phyloP scores from a whole-genome alignment of 1,284 basidiomycete genomes.

The Cutaneotrichosporon mucoides region DNA sequence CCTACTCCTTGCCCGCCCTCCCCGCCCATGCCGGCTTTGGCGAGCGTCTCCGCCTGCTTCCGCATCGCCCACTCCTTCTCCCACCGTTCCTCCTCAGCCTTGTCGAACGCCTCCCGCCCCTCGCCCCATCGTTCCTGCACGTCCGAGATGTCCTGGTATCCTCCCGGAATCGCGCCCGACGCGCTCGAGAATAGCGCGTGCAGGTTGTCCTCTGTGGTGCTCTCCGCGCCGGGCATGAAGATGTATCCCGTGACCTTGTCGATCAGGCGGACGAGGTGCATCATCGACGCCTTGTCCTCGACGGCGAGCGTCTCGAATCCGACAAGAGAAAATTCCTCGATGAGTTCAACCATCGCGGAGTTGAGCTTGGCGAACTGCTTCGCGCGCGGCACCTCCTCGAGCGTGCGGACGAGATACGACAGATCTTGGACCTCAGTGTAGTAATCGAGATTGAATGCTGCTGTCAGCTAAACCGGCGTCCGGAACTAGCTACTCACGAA shows the following conservation, averaged over 20 bases:
- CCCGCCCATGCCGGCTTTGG: neutral
- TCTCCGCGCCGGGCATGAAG: conserved; percentile 57
- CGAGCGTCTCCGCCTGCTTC: conserved; percentile 11
- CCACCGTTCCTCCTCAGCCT: conserved; percentile 60
- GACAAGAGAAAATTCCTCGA: conserved; percentile 92
- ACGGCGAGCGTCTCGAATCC: conserved; percentile 96
- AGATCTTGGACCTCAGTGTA: conserved; percentile 98
- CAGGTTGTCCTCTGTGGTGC: conserved; percentile 59
- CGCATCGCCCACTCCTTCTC: conserved; percentile 45
- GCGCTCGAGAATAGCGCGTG: conserved; percentile 66
- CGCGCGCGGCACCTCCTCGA: conserved; percentile 58
- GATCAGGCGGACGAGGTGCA: conserved; percentile 71
- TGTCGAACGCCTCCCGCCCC: conserved; percentile 69
- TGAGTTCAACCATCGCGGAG: conserved; percentile 80
- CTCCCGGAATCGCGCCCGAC: conserved; percentile 57
- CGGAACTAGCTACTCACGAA: conserved; percentile 58
- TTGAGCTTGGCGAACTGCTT: conserved; percentile 74
- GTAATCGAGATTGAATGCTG: conserved; percentile 95
- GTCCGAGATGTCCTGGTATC: conserved; percentile 62
- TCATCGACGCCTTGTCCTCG: conserved; percentile 92
- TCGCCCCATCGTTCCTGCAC: conserved; percentile 88
- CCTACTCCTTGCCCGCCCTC: neutral
- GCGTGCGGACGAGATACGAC: conserved; percentile 73
- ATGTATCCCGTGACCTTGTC: conserved; percentile 88
- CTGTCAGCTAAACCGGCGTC: neutral